Conservation (phyloP, 768 basidiomycete genomes). For the Symmetrospora coprosmae region DNA sequence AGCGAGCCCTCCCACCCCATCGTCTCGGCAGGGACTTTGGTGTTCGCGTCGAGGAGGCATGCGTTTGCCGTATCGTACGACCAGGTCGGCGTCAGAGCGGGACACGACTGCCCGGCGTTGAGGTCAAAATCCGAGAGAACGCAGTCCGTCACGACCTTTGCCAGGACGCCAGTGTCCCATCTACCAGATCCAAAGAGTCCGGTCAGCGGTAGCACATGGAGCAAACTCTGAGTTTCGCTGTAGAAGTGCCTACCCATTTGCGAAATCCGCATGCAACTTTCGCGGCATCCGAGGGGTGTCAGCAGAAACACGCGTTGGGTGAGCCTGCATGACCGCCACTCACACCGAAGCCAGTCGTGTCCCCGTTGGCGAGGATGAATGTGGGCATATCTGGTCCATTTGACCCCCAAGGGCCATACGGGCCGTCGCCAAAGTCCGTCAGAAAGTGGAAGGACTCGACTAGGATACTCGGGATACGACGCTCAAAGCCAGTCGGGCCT, state of each 20-base stretch:
- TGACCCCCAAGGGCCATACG: neutral
- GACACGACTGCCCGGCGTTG: neutral
- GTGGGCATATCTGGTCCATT: neutral
- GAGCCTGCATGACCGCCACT: neutral
- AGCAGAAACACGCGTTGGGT: neutral
- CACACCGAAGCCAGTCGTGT: constrained; percentile 16
- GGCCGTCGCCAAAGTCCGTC: neutral
- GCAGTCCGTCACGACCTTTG: constrained; percentile 8
- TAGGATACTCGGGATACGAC: constrained; percentile 8
- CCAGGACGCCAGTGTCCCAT: constrained; percentile 5
- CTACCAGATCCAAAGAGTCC: neutral
- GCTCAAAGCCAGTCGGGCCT: constrained; percentile 13
- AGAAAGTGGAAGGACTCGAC: constrained; percentile 14
- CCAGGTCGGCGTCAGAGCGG: constrained; percentile 8
- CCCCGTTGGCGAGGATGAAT: constrained; percentile 13
- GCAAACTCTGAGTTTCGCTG: neutral
- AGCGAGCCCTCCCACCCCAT: constrained; percentile 2
- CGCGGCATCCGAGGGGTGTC: neutral
- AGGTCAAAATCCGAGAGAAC: neutral
- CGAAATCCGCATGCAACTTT: neutral
- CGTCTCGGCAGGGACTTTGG: neutral
- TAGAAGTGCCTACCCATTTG: neutral
- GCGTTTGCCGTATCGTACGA: neutral
- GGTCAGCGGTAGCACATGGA: too few species aligned
- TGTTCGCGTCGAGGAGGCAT: constrained; percentile 3